Base-by-base conservation (phyloP, 257 asterid species). In the Echium plantagineum region DNA sequence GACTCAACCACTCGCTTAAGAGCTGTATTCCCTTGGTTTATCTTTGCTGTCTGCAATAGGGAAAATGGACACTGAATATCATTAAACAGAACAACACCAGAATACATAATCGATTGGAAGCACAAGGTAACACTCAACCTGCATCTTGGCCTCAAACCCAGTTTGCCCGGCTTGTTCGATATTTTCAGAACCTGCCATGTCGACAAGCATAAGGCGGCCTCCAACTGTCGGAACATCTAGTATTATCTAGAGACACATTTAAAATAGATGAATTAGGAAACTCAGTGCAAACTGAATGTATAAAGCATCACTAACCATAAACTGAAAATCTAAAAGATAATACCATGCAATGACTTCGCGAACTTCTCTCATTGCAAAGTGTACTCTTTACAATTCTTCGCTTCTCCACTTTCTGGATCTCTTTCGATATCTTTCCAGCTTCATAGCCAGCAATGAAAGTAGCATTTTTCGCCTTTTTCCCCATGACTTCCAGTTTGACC, bases 161-260 rank as follows among this genome's bases (percentile, higher is more conserved):
- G 0, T 83, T 71, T 86, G 97, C 51, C 99, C 99, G 28, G 99
- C 99, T 66, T 93, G 99, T 63, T 93, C 99, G 20, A 89, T 93
- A 47, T 93, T 93, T 71, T 93, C 99, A 5, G 97, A 93, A 68
- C 99, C 99, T 5, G 96, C 99, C 97, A 93, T 93, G 74, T 93
- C 99, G 9, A 93, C 99, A 2, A 93, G 97, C 91, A 93, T 89
- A 55, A 93, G 82, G 55, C 86, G 76, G 10, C 99, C 99, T 62
- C 99, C 99, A 42, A 93, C 96, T 15, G 94, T 86, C 3, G 99
- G 99, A 55, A 93, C 99, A 67, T 93, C 97, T 59, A 93, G 84
- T 60, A 86, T 93, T 76, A 87, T 77, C 94, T 85, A 76, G 73
- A 42, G 49, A 10, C 49, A 42, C 17, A 57, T 20, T n/a, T 10